Evolutionary conservation across 169 alveolate genomes (phyloP).

Genomic region (Neospora caninum): DNA sequence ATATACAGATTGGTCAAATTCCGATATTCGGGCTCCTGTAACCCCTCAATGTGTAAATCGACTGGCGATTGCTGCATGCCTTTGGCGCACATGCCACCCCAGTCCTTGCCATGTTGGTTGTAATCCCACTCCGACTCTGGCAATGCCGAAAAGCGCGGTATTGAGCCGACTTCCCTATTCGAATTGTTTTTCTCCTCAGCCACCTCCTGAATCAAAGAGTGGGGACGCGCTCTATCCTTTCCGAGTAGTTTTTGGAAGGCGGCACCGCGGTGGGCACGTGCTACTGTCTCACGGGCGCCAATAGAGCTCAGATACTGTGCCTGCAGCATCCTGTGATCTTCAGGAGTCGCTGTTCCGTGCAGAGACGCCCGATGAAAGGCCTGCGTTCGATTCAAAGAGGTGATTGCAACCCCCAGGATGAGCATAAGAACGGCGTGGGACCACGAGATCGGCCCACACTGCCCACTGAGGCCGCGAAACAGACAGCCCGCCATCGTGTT

Average conservation of each 20-base stretch:
- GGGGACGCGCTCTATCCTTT: constrained; percentile 41
- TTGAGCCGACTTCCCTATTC: constrained; percentile 26
- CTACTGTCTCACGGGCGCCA: background rate
- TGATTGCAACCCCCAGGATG: background rate
- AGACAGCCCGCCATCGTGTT: background rate
- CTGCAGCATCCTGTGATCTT: background rate
- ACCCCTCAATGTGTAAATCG: constrained; percentile 80
- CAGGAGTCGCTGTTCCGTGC: background rate
- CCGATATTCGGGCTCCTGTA: constrained; percentile 70
- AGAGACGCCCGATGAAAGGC: background rate
- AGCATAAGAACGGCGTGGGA: background rate
- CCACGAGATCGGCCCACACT: background rate
- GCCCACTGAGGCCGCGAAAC: background rate
- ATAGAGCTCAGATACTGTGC: background rate
- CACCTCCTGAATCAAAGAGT: constrained; percentile 51
- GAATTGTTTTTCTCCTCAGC: constrained; percentile 26
- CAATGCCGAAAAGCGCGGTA: constrained; percentile 53
- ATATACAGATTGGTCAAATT: constrained; percentile 75
- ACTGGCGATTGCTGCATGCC: constrained; percentile 86
- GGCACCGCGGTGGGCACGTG: background rate
- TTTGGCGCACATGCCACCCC: constrained; percentile 80
- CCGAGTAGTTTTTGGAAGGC: background rate
- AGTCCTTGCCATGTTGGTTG: constrained; percentile 81
- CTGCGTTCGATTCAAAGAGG: background rate
- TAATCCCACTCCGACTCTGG: constrained; percentile 73